Evolutionary conservation across 495 filamentous ascomycete genomes (phyloP).

Genomic region (Lophiostoma macrostomum): DNA sequence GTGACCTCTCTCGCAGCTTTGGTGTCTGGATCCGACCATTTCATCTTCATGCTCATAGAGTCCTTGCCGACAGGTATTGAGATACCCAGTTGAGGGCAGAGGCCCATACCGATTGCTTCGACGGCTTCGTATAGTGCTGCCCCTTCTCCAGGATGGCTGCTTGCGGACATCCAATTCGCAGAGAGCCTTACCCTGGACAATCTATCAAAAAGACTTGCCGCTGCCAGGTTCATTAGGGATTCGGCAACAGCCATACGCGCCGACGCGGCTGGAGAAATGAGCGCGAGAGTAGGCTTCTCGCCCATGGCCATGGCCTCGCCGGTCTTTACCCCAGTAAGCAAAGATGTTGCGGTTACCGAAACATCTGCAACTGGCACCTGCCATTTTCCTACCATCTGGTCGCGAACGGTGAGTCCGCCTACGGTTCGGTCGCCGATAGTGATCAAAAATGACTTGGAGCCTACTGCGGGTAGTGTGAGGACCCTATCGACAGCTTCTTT

Average conservation of each 20-base stretch:
- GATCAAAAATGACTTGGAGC: constrained; percentile 94
- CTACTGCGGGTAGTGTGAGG: constrained; percentile 80
- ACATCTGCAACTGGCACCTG: constrained; percentile 94
- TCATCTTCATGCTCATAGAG: constrained; percentile 98
- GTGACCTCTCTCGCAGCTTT: constrained; percentile 78
- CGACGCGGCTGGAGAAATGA: constrained; percentile 90
- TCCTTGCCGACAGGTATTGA: constrained; percentile 97
- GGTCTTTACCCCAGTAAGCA: constrained; percentile 66
- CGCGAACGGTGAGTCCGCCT: constrained; percentile 79
- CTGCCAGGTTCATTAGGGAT: constrained; percentile 85
- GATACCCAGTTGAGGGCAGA: constrained; percentile 78
- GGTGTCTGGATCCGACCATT: constrained; percentile 75
- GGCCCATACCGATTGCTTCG: constrained; percentile 85
- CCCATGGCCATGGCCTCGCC: constrained; percentile 98
- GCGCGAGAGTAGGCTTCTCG: constrained; percentile 83
- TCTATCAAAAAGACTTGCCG: constrained; percentile 75
- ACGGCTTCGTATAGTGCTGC: constrained; percentile 94
- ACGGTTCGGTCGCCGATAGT: constrained; percentile 93
- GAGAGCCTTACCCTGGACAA: constrained; percentile 78
- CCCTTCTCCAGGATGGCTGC: constrained; percentile 88
- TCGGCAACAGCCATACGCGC: constrained; percentile 96
- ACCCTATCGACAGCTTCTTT: constrained; percentile 75
- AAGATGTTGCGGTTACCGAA: constrained; percentile 81
- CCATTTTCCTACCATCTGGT: constrained; percentile 97
- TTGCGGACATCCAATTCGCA: constrained; percentile 98